Percentiles rank a stretch among this genome's conserved stretches.
These are phyloP conservation scores for Phragmites australis DNA, from an alignment of 176 grass and related monocot genomes.

Conservation along the genomic window DNA sequence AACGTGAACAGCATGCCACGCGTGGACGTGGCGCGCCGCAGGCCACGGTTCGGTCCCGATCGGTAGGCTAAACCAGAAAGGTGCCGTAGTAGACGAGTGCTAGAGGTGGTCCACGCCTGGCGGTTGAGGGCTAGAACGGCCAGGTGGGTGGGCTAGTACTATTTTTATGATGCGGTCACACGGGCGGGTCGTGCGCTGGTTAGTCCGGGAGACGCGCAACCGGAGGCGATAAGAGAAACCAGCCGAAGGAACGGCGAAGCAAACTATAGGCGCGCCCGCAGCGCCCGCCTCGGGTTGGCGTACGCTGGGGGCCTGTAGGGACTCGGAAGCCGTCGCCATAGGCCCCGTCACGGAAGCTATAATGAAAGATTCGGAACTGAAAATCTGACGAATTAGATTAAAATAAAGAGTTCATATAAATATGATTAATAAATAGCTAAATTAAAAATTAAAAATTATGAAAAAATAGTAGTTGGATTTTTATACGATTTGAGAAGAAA, in stretches of 20 bases:
- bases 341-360: background rate
- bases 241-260: background rate
- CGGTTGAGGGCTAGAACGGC: slow-evolving; percentile 27
- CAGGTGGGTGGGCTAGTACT: background rate
- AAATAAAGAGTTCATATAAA: too few species aligned
- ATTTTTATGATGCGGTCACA: background rate
- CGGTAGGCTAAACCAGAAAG: background rate
- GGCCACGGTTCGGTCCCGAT: background rate
- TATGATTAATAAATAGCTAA: too few species aligned
- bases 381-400: too few species aligned
- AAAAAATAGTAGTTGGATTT: too few species aligned
- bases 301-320: background rate
- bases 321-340: slow-evolving; percentile 17
- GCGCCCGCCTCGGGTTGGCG: slow-evolving; percentile 13
- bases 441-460: too few species aligned
- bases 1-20: slow-evolving; percentile 2
- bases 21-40: background rate
- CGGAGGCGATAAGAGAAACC: background rate
- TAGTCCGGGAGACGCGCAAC: background rate
- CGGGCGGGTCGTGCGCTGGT: background rate
- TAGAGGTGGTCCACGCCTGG: too few species aligned
- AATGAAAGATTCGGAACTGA: too few species aligned
- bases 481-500: too few species aligned
- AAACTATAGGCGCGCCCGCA: background rate
- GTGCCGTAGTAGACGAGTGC: too few species aligned